Evolutionary conservation across 1,284 basidiomycete genomes (phyloP).

Genomic region (Papiliotrema terrestris): DNA sequence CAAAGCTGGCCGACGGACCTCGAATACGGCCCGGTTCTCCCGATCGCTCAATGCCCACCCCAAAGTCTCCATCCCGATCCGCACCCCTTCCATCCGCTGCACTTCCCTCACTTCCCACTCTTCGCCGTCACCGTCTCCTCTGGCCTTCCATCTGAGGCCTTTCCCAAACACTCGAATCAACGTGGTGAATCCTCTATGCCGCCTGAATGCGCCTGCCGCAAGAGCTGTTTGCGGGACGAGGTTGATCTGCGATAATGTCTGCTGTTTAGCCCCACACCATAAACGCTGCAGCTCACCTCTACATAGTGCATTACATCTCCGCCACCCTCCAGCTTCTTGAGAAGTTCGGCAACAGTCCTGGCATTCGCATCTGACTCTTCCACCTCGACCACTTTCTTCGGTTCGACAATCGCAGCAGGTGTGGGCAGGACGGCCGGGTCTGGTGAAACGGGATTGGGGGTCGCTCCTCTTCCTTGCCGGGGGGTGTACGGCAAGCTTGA

Average conservation of each 20-base stretch:
- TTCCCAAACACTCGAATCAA: constrained; percentile 19
- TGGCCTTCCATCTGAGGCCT: constrained; percentile 21
- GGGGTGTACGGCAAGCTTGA: background rate
- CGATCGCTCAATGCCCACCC: constrained; percentile 36
- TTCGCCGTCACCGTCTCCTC: constrained; percentile 14
- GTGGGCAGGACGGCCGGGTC: background rate
- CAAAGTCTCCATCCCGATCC: constrained; percentile 36
- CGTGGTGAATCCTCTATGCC: constrained; percentile 28
- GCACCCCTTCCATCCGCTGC: constrained; percentile 38
- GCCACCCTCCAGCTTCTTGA: constrained; percentile 20
- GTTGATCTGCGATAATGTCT: constrained; percentile 41
- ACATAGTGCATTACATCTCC: constrained; percentile 35
- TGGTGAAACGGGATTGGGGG: background rate
- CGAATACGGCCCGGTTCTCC: constrained; percentile 24
- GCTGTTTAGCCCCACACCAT: background rate
- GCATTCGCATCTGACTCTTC: constrained; percentile 34
- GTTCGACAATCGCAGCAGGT: background rate
- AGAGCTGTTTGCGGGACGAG: constrained; percentile 17
- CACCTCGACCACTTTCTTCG: constrained; percentile 16
- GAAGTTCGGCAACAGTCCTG: constrained; percentile 24
- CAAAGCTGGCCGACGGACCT: constrained; percentile 17
- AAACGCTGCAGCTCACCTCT: constrained; percentile 36
- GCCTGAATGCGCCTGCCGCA: constrained; percentile 28
- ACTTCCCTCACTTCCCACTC: constrained; percentile 40
- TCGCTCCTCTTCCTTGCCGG: background rate